Evolutionary conservation across 345 rosid species (phyloP).

Genomic region (Aethionema arabicum): DNA sequence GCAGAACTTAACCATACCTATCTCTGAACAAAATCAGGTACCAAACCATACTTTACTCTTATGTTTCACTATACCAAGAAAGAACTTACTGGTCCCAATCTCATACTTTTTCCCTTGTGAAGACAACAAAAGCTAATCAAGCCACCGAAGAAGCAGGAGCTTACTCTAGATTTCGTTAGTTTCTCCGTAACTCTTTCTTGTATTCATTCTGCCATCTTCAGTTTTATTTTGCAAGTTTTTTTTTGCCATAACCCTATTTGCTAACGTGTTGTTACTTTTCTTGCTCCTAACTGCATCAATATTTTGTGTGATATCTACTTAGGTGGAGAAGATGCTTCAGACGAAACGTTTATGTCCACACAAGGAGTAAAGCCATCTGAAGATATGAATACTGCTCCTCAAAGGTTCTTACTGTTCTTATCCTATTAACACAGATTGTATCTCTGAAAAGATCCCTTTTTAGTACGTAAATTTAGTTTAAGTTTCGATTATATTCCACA

Average conservation of each 20-base stretch:
- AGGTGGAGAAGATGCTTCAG: constrained; percentile 31
- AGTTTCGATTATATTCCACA: constrained; percentile 16
- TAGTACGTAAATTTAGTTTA: background rate
- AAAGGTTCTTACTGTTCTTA: constrained; percentile 30
- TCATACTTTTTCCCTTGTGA: constrained; percentile 1
- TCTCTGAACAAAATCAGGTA: constrained; percentile 38
- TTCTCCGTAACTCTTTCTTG: constrained; percentile 15
- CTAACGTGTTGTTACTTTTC: background rate
- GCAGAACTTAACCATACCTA: constrained; percentile 26
- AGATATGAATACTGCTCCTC: constrained; percentile 22
- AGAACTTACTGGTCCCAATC: constrained; percentile 3
- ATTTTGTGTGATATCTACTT: constrained; percentile 14
- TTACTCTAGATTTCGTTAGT: constrained; percentile 32
- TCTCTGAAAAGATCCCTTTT: background rate
- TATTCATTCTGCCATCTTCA: constrained; percentile 1
- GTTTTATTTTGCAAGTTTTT: no score
- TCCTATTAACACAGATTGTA: constrained; percentile 15
- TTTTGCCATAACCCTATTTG: no score
- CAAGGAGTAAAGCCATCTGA: constrained; percentile 31
- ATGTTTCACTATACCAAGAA: constrained; percentile 12
- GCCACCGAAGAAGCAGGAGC: constrained; percentile 27
- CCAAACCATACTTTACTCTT: background rate
- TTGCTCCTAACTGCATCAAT: background rate
- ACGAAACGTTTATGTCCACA: constrained; percentile 19
- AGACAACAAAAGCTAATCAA: constrained; percentile 32